Evolutionary conservation across 2,329 filamentous ascomycete genomes (phyloP), one percentile per base, ranked within the genome.

Genomic region (Botrytis squamosa): DNA sequence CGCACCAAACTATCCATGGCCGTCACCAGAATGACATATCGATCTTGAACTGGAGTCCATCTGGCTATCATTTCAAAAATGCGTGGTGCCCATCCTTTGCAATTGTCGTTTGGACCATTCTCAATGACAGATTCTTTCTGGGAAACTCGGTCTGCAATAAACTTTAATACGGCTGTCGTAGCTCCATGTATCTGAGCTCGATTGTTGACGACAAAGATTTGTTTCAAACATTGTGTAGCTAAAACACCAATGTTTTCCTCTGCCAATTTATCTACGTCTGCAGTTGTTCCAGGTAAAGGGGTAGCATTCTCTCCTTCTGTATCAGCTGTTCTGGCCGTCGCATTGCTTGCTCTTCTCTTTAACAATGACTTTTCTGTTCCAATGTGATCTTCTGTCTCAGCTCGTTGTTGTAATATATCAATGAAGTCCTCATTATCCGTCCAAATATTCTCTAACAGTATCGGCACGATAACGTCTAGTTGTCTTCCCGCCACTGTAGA

Each of bases 1-100:
- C 88, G 87, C 6, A 93, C 85, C 69, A 98, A 84, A 5, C 88
- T 88, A 78, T 98, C 95, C 84, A 97, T 90, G 4, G 92, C 88
- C 1, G 93, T 92, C 64, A 97, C 88, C 65, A 98, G 86, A 73
- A 98, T 96, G 57, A 95, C 90, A 83, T 97, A 98, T 71, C 96
- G 92, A 80, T 97, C 94, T 81, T 98, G 95, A 2, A 98, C 95
- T 0, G 96, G 94, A 0, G 94, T 92, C 94, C 95, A 98, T 74
- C 90, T 89, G 25, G 94, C 91, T 71, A 95, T 88, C 75, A 95
- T 88, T 79, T 92, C 89, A 81, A 97, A 93, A 69, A 98, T 86
- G 73, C 90, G 91, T 40, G 94, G 92, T 2, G 94, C 91, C 95
- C 95, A 98, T 68, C 89, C 92, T 63, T 85, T 84, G 77, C 88